A percentile compares a stretch with the other conserved stretches of the same genome.
Evolutionary conservation across 2,329 filamentous ascomycete genomes (phyloP).

Genomic region (Pseudogymnoascus sp.): DNA sequence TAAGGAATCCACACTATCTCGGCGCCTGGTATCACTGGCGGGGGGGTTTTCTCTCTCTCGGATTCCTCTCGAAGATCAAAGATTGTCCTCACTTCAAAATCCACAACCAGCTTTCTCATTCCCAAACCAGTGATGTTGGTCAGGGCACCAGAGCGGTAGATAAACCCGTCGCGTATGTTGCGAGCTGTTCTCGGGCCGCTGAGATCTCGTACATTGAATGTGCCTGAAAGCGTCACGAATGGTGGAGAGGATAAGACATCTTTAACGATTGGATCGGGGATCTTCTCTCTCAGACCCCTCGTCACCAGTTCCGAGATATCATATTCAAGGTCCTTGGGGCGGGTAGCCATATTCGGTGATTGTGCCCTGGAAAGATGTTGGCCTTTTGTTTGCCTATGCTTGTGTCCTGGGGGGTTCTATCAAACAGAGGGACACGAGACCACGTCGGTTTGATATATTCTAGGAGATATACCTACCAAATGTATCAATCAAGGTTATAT

Average conservation of each 20-base stretch:
- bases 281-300: neutral
- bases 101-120: neutral
- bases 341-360: neutral
- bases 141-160: constrained; percentile 16
- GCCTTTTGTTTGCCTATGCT: neutral
- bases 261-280: neutral
- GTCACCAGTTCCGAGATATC: neutral
- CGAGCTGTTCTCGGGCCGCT: constrained; percentile 10
- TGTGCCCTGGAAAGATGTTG: neutral
- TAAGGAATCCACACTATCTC: constrained; percentile 39
- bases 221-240: constrained; percentile 16
- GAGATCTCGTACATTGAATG: constrained; percentile 17
- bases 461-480: neutral
- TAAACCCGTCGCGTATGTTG: constrained; percentile 5
- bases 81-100: constrained; percentile 23
- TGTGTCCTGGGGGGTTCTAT: neutral
- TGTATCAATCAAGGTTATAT: neutral
- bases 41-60: constrained; percentile 38
- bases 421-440: neutral
- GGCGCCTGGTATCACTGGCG: constrained; percentile 38
- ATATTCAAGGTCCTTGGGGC: neutral
- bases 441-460: neutral
- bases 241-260: constrained; percentile 13
- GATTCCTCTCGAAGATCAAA: constrained; percentile 44
- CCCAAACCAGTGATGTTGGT: constrained; percentile 13